These are phyloP conservation scores for Circinella umbellata DNA, from an alignment of 371 early-diverging fungal species.

Conservation along the genomic window DNA sequence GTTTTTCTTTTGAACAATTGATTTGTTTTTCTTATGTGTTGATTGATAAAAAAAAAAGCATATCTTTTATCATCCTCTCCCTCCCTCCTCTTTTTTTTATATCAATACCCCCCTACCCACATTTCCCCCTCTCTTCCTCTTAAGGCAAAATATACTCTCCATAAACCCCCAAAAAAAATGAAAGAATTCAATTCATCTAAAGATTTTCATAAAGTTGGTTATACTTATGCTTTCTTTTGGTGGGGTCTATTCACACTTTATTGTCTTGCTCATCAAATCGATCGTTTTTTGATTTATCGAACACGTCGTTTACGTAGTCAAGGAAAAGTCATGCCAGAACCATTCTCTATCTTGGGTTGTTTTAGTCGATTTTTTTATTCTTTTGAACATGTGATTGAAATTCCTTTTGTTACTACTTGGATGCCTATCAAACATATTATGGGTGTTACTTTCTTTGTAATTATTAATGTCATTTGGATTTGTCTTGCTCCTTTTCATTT, in stretches of 20 bases:
- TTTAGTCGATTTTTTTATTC: conserved; percentile 10
- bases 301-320: conserved; percentile 24
- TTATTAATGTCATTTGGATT: conserved; percentile 37
- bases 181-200: conserved; percentile 10
- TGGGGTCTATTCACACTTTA: conserved; percentile 50
- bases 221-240: conserved; percentile 42
- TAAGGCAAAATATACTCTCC: neutral
- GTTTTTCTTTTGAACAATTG: too few species aligned
- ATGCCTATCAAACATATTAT: conserved; percentile 47
- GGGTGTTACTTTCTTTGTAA: conserved; percentile 34
- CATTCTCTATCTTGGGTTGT: conserved; percentile 12
- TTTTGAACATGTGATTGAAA: conserved; percentile 25
- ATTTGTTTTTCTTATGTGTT: too few species aligned
- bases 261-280: conserved; percentile 41
- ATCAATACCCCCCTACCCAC: too few species aligned
- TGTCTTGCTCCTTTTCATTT: conserved; percentile 35
- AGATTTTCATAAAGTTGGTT: conserved; percentile 28
- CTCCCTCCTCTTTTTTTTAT: neutral
- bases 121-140: neutral
- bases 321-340: neutral
- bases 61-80: too few species aligned
- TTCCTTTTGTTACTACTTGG: conserved; percentile 46
- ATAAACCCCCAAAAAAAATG: neutral
- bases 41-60: too few species aligned
- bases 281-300: conserved; percentile 31